Base-by-base conservation (phyloP, 768 basidiomycete genomes). In the Termitomyces sp. region DNA sequence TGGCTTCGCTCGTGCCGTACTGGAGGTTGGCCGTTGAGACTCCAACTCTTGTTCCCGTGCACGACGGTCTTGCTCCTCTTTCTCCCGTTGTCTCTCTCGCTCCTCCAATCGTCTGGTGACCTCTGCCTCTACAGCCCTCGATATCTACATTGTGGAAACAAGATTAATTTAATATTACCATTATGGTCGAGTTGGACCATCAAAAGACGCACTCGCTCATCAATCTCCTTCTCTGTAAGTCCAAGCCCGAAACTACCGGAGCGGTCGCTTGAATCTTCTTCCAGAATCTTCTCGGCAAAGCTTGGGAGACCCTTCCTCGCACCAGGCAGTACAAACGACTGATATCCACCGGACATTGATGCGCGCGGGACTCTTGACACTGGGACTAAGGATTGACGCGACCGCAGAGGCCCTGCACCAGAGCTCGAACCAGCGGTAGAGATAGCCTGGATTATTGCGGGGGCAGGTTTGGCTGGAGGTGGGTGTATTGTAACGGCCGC, bases 71-170 rank as follows among this genome's bases (percentile, higher is more conserved):
- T 72, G 69, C 65, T 76, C 74, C 69, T 79, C 75, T 59, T 71
- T 69, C 48, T 78, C 75, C 15, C 68, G 66, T 63, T 76, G 71
- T 47, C 73, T 74, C 62, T 81, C 79, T 46, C 77, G 73, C 69
- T 82, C 81, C 52, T 76, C 86, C 54, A 93, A 72, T 34, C 89
- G 81, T 62, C 87, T 78, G 15, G 86, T 83, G 57, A 89, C 89
- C 70, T 92, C 89, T 7, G 77, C 81, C 76, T 92, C 88, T 36
- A 92, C 91, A 8, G 86, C 87, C 64, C 78, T 83, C 51, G 87
- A 84, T 59, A 92, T 91, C 89, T 56, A 55, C 29, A 42, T 17
- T 89, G 66, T 25, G 31, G 46, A 49, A 50, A 56, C 25, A 20
- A 54, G 50, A 34, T 45, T 56, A 17, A 40, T 40, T 38, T 36